These are phyloP conservation scores for Aquilaria yunnanensis DNA, from an alignment of 345 rosid species.

Conservation along the genomic window DNA sequence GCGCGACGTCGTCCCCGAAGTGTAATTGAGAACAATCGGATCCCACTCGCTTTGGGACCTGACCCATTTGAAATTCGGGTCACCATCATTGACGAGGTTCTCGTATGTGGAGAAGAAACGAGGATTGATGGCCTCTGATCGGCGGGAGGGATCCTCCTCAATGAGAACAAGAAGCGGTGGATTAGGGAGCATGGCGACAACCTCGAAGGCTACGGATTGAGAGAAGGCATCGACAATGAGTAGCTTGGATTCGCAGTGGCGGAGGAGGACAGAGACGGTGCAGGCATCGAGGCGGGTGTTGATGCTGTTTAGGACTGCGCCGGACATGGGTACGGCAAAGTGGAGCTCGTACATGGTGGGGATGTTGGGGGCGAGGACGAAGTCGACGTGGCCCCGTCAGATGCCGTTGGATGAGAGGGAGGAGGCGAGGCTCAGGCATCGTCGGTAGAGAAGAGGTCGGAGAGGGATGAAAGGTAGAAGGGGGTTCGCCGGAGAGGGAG, in stretches of 20 bases:
- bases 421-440: slow-evolving; percentile 48
- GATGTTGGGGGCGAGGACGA: slow-evolving; percentile 62
- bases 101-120: too few relatives aligned
- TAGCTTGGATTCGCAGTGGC: slow-evolving; percentile 33
- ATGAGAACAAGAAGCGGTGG: slow-evolving; percentile 50
- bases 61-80: too few relatives aligned
- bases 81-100: too few relatives aligned
- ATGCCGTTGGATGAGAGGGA: slow-evolving; percentile 25
- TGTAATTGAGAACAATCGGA: slow-evolving; percentile 61
- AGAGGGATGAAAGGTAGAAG: too few relatives aligned
- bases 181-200: slow-evolving; percentile 31
- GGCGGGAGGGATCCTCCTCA: slow-evolving; percentile 29
- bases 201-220: slow-evolving; percentile 37
- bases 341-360: slow-evolving; percentile 63
- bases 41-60: slow-evolving; percentile 56
- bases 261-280: too few relatives aligned
- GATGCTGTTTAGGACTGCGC: too few relatives aligned
- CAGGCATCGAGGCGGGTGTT: too few relatives aligned
- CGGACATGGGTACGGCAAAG: too few relatives aligned
- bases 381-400: slow-evolving; percentile 46
- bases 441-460: slow-evolving; percentile 19
- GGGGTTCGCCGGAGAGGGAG: too few relatives aligned
- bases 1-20: slow-evolving; percentile 89
- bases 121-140: neutral
- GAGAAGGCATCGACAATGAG: slow-evolving; percentile 54